Base-by-base conservation (phyloP, 495 filamentous ascomycete genomes). In the Penicillium robsamsonii region DNA sequence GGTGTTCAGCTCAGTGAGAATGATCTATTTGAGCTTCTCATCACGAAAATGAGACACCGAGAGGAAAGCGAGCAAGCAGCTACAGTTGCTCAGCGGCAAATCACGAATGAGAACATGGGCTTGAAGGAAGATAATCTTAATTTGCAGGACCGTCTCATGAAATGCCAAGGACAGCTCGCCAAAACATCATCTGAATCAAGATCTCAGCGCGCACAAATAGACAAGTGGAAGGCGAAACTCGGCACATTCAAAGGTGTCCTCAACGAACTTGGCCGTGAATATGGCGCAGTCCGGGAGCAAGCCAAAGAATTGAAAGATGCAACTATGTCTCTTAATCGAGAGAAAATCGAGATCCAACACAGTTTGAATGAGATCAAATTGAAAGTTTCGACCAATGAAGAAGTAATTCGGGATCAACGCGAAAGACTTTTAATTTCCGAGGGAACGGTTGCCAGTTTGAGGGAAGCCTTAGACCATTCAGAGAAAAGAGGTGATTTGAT, bases 1-100 rank as follows among this genome's bases (percentile, higher is more conserved):
- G 56, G 27, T 3, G 15, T 52, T n/a, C 56, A 65, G 8, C 44
- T 71, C 0, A 65, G 62, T 10, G 74, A 77, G 52, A 67, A 75
- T 22, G 60, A 63, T 18, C 51, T 75, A 11, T 75, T 77, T 33
- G 65, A 74, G 31, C 64, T 73, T n/a, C 57, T 77, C 5, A 71
- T 75, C 27, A 48, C 40, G 24, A 70, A 55, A 25, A 61, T 77
- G 29, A 70, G 54, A 47, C 57, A 65, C 37, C 71, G 74, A 0
- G 74, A 77, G 57, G 70, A 75, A 24, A 63, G 62, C 30, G 70
- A 72, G 38, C 42, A 55, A 15, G 62, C 58, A 4, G 59, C 62
- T n/a, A 58, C 62, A 8, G 46, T 24, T 7, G 15, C 70, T n/a
- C 62, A 59, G 40, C 57, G 57, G 18, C 67, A 68, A 17, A 38